A percentile compares a stretch with the other conserved stretches of the same genome.
Conservation (phyloP, 169 alveolate species). For the Cryptosporidium meleagridis region DNA sequence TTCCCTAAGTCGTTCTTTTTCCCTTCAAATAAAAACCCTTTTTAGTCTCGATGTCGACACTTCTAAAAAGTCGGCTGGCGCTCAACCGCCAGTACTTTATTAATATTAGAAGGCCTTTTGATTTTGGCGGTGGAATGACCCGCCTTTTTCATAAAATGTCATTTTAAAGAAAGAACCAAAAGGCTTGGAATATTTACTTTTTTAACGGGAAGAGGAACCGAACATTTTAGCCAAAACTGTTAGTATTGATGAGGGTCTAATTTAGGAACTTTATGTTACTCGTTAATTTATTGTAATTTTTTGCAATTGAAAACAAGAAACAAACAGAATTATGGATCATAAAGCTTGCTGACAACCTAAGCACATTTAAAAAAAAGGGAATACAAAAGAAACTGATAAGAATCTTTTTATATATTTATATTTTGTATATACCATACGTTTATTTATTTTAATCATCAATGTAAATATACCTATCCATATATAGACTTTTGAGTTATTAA, state of each 20-base stretch:
- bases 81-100: neutral
- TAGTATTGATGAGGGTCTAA: neutral
- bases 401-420: neutral
- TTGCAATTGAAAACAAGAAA: neutral
- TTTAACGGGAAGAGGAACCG: neutral
- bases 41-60: neutral
- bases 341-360: neutral
- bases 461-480: neutral
- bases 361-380: neutral
- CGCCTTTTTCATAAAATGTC: neutral
- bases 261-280: neutral
- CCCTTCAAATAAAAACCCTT: neutral
- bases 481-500: neutral
- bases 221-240: neutral
- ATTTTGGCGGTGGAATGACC: neutral
- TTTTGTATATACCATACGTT: too few species aligned
- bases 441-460: neutral
- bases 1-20: neutral
- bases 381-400: neutral
- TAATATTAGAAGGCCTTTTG: too few species aligned
- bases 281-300: neutral
- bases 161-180: neutral
- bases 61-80: neutral
- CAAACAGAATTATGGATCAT: conserved; percentile 4
- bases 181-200: neutral